These are phyloP conservation scores for Tetrahymena elliotti DNA, from an alignment of 73 alveolate species.

Conservation along the genomic window DNA sequence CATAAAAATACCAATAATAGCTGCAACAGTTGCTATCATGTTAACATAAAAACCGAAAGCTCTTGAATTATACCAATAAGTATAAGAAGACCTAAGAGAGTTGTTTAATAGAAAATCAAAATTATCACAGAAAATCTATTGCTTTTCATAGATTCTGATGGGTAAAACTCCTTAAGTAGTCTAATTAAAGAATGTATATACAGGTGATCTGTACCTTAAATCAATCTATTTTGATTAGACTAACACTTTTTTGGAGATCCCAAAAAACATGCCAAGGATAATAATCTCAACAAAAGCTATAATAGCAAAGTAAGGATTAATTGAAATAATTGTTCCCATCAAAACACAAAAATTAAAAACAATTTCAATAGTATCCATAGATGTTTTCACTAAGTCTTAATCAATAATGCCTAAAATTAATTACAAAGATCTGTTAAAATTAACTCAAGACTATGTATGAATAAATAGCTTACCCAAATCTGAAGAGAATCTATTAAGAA, in stretches of 20 bases:
- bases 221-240: conserved; percentile 10
- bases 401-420: background rate
- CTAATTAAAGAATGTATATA: conserved; percentile 6
- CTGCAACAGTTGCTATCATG: background rate
- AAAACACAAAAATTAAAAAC: background rate
- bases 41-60: conserved; percentile 1
- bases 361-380: conserved; percentile 8
- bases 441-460: background rate
- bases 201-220: conserved; percentile 14
- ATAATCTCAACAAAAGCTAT: background rate
- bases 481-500: conserved; percentile 45
- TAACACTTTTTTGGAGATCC: background rate
- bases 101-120: background rate
- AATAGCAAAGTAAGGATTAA: conserved; percentile 1
- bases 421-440: background rate
- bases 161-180: background rate
- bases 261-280: background rate
- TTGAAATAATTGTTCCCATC: background rate
- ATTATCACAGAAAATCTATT: background rate
- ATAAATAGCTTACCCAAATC: conserved; percentile 1
- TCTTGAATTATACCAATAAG: conserved; percentile 13
- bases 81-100: background rate
- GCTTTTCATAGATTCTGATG: background rate
- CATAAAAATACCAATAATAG: background rate
- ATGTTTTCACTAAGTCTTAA: background rate